Conservation (phyloP, 805 yeast genomes). For the Ogataea corticis region DNA sequence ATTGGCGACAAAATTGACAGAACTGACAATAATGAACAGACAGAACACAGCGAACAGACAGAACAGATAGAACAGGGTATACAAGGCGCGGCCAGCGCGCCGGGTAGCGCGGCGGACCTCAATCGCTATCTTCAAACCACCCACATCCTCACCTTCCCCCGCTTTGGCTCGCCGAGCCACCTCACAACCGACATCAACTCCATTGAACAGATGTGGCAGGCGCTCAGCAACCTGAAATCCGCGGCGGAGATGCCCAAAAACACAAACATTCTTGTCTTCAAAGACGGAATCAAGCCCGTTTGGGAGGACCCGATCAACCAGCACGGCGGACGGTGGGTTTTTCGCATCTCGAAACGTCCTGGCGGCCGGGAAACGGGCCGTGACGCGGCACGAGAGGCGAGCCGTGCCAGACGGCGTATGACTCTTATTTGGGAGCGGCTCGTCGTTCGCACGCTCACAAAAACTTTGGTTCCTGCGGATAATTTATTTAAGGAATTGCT, state of each 20-base stretch:
- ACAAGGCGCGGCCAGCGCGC: no score
- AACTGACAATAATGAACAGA: no score
- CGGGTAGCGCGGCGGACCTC: conserved; percentile 28
- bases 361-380: not conserved
- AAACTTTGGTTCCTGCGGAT: conserved; percentile 46
- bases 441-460: conserved; percentile 51
- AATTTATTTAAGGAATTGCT: conserved; percentile 40
- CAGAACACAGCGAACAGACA: not conserved
- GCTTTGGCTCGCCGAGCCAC: conserved; percentile 22
- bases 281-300: conserved; percentile 59
- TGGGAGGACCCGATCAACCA: conserved; percentile 68
- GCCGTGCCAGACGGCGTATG: conserved; percentile 23
- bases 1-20: no score
- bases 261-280: conserved; percentile 57
- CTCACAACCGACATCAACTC: conserved; percentile 38
- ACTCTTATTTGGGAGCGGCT: conserved; percentile 57
- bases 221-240: conserved; percentile 40
- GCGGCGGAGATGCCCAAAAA: conserved; percentile 43
- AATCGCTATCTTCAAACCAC: conserved; percentile 50
- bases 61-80: not conserved
- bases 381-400: not conserved
- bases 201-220: conserved; percentile 55
- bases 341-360: conserved; percentile 41
- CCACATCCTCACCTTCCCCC: conserved; percentile 41
- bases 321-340: conserved; percentile 64